Evolutionary conservation across 2,329 filamentous ascomycete species (phyloP).

Genomic region (Hirsutella minnesotensis): DNA sequence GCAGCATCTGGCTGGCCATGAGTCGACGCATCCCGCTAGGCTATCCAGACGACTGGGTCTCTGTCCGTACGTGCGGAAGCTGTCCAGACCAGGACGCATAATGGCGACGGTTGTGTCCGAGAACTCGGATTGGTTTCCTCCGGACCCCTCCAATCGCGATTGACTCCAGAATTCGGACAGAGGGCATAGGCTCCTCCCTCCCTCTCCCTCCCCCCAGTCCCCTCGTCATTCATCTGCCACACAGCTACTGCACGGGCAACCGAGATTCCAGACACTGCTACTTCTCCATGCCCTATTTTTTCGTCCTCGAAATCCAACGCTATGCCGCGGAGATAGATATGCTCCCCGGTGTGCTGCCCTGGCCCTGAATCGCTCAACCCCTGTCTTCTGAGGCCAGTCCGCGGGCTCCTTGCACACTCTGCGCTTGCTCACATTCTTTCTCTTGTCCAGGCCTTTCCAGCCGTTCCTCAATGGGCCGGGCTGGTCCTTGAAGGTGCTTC

Average conservation of each 20-base stretch:
- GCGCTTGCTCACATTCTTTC: too few relatives aligned
- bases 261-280: too few relatives aligned
- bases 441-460: too few relatives aligned
- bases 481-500: too few relatives aligned
- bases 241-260: too few relatives aligned
- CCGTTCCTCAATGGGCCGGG: too few relatives aligned
- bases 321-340: neutral
- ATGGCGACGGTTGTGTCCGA: neutral
- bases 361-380: slow-evolving; percentile 2
- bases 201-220: neutral
- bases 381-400: neutral
- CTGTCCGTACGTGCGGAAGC: neutral
- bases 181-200: neutral
- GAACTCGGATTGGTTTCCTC: neutral
- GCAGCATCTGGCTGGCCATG: neutral
- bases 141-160: neutral
- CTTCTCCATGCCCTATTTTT: too few relatives aligned
- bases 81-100: too few relatives aligned
- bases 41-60: neutral
- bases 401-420: too few relatives aligned
- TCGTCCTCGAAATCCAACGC: too few relatives aligned
- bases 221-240: too few relatives aligned
- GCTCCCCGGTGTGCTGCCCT: neutral
- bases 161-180: neutral
- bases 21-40: neutral